Evolutionary conservation across 352 stramenopile genomes (phyloP), one percentile per base, ranked within the genome.

Genomic region (Pythium dissimile): DNA sequence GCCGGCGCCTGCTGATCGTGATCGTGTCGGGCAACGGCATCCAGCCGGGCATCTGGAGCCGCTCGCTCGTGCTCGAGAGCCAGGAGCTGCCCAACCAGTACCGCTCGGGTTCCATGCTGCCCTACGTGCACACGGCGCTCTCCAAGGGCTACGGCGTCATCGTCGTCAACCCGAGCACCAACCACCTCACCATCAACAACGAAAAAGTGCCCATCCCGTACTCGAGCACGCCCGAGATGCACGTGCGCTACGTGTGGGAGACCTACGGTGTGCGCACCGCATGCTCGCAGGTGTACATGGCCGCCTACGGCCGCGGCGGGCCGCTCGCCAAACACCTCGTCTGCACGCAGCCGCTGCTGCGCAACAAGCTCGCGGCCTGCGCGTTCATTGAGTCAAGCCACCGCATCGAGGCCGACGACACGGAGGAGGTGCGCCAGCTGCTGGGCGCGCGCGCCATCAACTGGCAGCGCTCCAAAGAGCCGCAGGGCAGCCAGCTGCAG

Each of bases 301-400:
- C 77, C 3, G 82, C 82, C 2, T 94, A 94, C 49, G 80, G 78
- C 13, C 79, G 77, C 34, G 84, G 84, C 31, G 84, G 82, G 3
- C 71, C 68, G 31, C 61, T 94, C 2, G 81, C 77, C 12, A 94
- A 92, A 66, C 72, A 90, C 54, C 64, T 94, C 26, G 66, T 94
- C 18, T 83, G 72, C 52, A 81, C 84, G 39, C 82, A 92, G 63
- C 69, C 78, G 12, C 31, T 77, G n/a, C 43, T 92, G 28, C 69
- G 80, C 12, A 60, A 64, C 30, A 91, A 90, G 44, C 61, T 91
- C 9, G 78, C 76, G 12, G 81, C 80, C 1, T 84, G 90, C 41
- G 84, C 82, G 9, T 91, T 94, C 51, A 89, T 92, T 38, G 84
- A 94, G 55, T 91, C 80, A 6, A 91, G 78, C 56, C 82, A 94